Percentiles rank a stretch among this genome's conserved stretches.
Evolutionary conservation across 140 eudicot species (phyloP).

Genomic region (Flaveria floridana): DNA sequence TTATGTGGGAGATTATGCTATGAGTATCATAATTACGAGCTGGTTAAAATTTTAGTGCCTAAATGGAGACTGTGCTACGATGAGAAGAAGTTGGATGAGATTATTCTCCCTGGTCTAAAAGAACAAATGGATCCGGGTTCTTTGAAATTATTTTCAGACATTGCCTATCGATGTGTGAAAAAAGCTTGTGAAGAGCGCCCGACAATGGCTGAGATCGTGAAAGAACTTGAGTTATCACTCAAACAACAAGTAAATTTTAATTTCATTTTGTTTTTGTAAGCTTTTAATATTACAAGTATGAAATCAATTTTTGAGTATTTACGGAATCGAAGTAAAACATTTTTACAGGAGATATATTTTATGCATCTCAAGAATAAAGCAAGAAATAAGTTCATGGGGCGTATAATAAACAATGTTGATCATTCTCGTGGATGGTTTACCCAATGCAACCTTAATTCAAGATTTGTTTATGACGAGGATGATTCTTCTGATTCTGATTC

Average conservation of each 20-base stretch:
- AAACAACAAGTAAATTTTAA: background rate
- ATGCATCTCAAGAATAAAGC: too few species aligned
- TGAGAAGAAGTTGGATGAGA: too few species aligned
- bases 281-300: background rate
- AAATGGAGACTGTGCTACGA: background rate
- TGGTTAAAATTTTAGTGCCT: slow-evolving; percentile 1
- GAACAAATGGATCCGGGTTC: background rate
- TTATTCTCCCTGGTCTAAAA: too few species aligned
- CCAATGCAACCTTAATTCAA: too few species aligned
- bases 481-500: background rate
- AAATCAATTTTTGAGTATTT: background rate
- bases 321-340: background rate
- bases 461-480: too few species aligned
- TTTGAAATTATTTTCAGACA: background rate
- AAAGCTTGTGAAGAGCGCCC: slow-evolving; percentile 7
- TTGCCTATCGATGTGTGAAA: background rate
- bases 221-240: background rate
- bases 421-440: too few species aligned
- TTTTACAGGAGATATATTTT: too few species aligned
- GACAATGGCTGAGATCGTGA: background rate
- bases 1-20: slow-evolving; percentile 4
- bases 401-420: too few species aligned
- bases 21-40: background rate
- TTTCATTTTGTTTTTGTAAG: background rate
- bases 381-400: too few species aligned